Evolutionary conservation across 2,329 filamentous ascomycete genomes (phyloP), one percentile per base, ranked within the genome.

Genomic region (Fusarium nelsonii): DNA sequence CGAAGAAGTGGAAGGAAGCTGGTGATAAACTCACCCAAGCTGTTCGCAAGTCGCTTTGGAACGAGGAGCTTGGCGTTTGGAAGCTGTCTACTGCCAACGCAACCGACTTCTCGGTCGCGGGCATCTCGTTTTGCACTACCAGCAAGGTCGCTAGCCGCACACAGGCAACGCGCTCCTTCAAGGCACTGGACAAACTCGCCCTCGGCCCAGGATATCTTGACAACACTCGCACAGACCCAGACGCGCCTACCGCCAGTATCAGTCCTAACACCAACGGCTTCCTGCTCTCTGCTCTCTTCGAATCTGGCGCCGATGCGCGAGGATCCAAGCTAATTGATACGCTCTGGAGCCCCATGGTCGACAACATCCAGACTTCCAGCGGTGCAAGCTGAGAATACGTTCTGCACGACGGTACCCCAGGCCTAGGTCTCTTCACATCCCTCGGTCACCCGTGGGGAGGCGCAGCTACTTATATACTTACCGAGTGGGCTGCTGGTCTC

Each of bases 341-440:
- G 4, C 28, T 61, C 12, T 61, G 58, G 58, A 55, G 58, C 3
- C 30, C 58, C 4, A 61, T 59, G 58, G 16, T 61, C 8, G 45
- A 59, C n/a, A 14, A 59, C 23, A 33, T 57, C 16, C 12, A 43
- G 18, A 61, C 58, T 9, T 32, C 30, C 9, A 61, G 43, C 6
- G 58, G 58, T 7, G 58, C 43, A 34, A 59, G 58, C 2, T 60
- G 58, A 54, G 43, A 60, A 26, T 60, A 61, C 8, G 34, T 61
- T 7, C 32, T 57, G 4, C 54, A 57, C n/a, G 30, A 30, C 4
- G 43, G 58, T 3, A 46, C 12, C 8, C 58, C 58, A 7, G 58
- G 58, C 10, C 5, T 61, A 36, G 36, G 43, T 28, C 6, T 32
- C 3, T 61, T 61, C 32, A 61, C 54, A 3, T 51, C 54, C 0